phyloP scores from a whole-genome alignment of 73 alveolate species.

The Uronychia binucleata region DNA sequence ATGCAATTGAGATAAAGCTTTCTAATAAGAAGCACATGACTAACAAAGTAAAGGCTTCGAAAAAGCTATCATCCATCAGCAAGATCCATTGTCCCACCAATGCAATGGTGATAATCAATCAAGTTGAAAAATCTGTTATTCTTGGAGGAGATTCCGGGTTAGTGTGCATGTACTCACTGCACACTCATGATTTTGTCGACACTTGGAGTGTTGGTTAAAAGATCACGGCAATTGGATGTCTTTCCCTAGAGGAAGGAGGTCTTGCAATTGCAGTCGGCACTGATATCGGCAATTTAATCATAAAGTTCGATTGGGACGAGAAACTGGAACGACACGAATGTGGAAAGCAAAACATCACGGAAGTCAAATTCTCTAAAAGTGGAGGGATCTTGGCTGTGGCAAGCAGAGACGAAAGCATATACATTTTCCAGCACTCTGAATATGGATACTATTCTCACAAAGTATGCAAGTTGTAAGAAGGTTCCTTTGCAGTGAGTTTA shows the following conservation, averaged over 20 bases:
- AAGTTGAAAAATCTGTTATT: slow-evolving; percentile 12
- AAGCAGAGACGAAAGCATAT: slow-evolving; percentile 46
- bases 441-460: neutral
- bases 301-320: slow-evolving; percentile 70
- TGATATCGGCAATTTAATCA: slow-evolving; percentile 52
- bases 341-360: slow-evolving; percentile 54
- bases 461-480: neutral
- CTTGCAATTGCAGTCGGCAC: slow-evolving; percentile 64
- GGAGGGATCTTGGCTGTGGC: slow-evolving; percentile 55
- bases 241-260: slow-evolving; percentile 55
- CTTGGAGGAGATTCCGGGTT: slow-evolving; percentile 62
- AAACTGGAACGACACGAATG: slow-evolving; percentile 35
- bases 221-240: slow-evolving; percentile 51
- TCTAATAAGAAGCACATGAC: slow-evolving; percentile 12
- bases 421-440: slow-evolving; percentile 32
- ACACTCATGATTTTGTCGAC: slow-evolving; percentile 66
- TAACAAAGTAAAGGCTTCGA: slow-evolving; percentile 19
- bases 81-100: slow-evolving; percentile 41
- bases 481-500: slow-evolving; percentile 3
- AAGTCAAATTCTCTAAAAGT: slow-evolving; percentile 53
- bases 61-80: slow-evolving; percentile 56
- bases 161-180: slow-evolving; percentile 36
- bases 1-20: slow-evolving; percentile 50
- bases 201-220: slow-evolving; percentile 57
- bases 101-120: slow-evolving; percentile 39